Evolutionary conservation across 164 flowering plant genomes (phyloP), one percentile per base, ranked within the genome.

Genomic region (Vitis riparia): DNA sequence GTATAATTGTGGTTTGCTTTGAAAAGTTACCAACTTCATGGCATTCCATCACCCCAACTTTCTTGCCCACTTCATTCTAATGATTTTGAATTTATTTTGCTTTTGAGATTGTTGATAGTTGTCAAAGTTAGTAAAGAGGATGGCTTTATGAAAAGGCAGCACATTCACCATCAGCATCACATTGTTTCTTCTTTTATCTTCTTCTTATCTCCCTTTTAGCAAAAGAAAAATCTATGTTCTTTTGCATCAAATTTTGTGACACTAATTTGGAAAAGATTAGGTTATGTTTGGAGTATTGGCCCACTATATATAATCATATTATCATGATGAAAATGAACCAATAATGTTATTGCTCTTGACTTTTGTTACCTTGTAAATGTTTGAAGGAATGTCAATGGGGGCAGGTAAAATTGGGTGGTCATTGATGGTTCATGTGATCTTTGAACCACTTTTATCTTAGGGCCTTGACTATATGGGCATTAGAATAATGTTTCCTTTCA

Each of bases 51-150:
- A 23, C 0, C 15, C 52, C 11, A 47, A 48, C 53, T 63, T 50
- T 50, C 17, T 61, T 30, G 10, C 13, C 67, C 67, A 64, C 37
- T 50, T 64, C 32, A n/a, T 14, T 50, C 19, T 63, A 3, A 59
- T 59, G 11, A 59, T 59, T 59, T 23, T 59, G 37, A 59, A 59
- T 23, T 59, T 27, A 59, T 59, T 23, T 59, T 59, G 62, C 37
- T 59, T 59, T 59, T 27, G 27, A 59, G 9, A 8, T 5, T 14
- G 9, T 57, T 16, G 23, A 19, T 59, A 59, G 44, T 59, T 11
- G 37, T 59, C 4, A 27, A 59, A 59, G 37, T 30, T 27, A 19
- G 5, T 27, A 37, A 37, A 37, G 62, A 59, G 9, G 32, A 23
- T 59, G 19, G 47, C 37, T 59, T 59, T 11, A 59, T 59, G 62